Evolutionary conservation across 2,329 filamentous ascomycete genomes (phyloP), one percentile per base, ranked within the genome.

Genomic region (Clonostachys solani): DNA sequence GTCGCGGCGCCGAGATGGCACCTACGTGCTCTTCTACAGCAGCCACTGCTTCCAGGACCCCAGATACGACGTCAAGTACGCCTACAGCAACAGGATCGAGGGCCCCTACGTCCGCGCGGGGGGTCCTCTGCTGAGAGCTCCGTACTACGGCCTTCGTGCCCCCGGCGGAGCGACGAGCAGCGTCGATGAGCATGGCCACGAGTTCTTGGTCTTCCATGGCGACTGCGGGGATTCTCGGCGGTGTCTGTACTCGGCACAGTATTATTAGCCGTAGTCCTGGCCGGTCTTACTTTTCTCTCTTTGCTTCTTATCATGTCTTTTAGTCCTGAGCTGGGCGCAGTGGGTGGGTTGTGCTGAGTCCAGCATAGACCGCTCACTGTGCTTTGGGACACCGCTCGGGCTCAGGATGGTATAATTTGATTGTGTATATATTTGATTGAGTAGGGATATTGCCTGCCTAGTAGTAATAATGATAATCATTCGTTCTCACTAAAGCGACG

Each of bases 21-120:
- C 68, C 13, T 85, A 85, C 56, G 71, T 81, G 44, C 64, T 86
- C 40, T 84, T 85, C 59, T 86, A 78, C 63, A 82, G 77, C 55
- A 78, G 75, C 40, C 76, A 83, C 47, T 83, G 80, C 62, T 86
- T 70, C 60, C 72, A 71, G 2, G 70, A 73, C 23, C 60, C 72
- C 3, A 56, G 58, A 36, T 86, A 86, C 60, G 77, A 83, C 54
- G 69, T 83, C n/a, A 74, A 75, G 46, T 85, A 81, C 56, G 81
- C 82, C 3, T 77, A 75, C 8, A 66, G 74, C 9, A 50, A 54
- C 10, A 52, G 50, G 43, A 47, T 74, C 36, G 47, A 42, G 38
- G 72, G 72, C 2, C 68, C 68, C 8, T 74, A 71, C 42, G 47
- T 50, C 38, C 60, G 67, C 38, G 62, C 58, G 15, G 45, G 47